A percentile compares a stretch with the other conserved stretches of the same genome.
These are phyloP conservation scores for Cercospora sesami DNA, from an alignment of 2,329 filamentous ascomycete species.

Conservation along the genomic window DNA sequence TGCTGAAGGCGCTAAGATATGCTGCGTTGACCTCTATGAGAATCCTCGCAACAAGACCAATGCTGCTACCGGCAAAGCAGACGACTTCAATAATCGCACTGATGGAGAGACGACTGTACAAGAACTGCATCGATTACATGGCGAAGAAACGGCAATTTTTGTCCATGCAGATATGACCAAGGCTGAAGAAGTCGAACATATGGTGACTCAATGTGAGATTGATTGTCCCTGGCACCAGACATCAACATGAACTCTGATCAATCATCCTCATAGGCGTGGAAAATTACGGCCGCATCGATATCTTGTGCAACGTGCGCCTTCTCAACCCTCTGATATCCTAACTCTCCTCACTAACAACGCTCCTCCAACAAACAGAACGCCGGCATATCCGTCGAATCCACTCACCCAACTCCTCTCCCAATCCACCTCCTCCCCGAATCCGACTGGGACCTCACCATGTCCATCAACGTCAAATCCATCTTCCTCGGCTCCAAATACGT, in stretches of 20 bases:
- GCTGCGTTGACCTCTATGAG: constrained; percentile 38
- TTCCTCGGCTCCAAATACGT: constrained; percentile 46
- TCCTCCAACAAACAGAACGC: constrained; percentile 9
- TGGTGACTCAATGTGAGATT: background rate
- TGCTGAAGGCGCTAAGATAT: constrained; percentile 35
- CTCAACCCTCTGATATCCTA: background rate
- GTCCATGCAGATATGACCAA: constrained; percentile 38
- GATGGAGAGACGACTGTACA: constrained; percentile 20
- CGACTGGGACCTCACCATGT: constrained; percentile 40
- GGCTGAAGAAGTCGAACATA: constrained; percentile 32
- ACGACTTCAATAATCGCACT: constrained; percentile 35
- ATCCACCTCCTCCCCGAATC: constrained; percentile 38
- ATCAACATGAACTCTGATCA: too few relatives aligned
- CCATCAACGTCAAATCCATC: constrained; percentile 42
- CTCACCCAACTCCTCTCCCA: constrained; percentile 29
- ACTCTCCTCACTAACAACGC: background rate
- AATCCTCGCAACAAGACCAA: constrained; percentile 33
- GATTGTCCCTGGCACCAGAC: background rate
- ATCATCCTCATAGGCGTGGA: constrained; percentile 31
- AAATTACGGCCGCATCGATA: constrained; percentile 33
- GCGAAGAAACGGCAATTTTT: constrained; percentile 31
- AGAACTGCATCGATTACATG: constrained; percentile 23
- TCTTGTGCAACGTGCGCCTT: constrained; percentile 3
- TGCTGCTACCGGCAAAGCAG: constrained; percentile 36
- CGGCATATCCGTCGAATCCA: constrained; percentile 30